phyloP scores from a whole-genome alignment of 345 rosid species.

The Rhizophora mangle region DNA sequence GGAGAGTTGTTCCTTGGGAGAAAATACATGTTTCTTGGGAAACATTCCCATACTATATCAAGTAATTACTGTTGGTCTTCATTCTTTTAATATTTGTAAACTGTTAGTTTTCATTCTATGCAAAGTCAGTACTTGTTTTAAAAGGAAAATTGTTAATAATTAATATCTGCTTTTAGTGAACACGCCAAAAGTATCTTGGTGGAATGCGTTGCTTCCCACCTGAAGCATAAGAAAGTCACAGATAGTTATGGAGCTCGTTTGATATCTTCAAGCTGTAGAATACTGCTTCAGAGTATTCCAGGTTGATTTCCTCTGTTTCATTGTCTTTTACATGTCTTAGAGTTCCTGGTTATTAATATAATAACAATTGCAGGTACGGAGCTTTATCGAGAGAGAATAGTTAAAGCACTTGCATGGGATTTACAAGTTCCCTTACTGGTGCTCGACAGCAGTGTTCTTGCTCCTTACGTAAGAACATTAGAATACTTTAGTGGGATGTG shows the following conservation, averaged over 20 bases:
- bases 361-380: constrained; percentile 66
- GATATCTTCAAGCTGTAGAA: constrained; percentile 84
- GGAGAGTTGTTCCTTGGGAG: constrained; percentile 93
- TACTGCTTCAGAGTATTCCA: constrained; percentile 87
- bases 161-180: constrained; percentile 44
- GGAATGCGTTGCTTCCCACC: constrained; percentile 85
- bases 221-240: constrained; percentile 58
- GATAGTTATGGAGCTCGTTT: constrained; percentile 67
- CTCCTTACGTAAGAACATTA: constrained; percentile 92
- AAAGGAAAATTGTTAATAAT: neutral
- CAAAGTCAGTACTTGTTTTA: neutral
- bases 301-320: constrained; percentile 35
- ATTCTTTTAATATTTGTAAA: neutral
- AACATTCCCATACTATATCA: constrained; percentile 81
- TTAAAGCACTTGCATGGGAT: constrained; percentile 85
- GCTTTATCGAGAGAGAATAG: constrained; percentile 88
- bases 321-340: neutral
- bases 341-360: constrained; percentile 11
- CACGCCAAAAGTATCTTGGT: constrained; percentile 66
- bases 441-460: constrained; percentile 87
- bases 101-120: constrained; percentile 9
- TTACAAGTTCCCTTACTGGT: constrained; percentile 77
- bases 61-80: constrained; percentile 49
- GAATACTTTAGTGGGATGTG: constrained; percentile 13
- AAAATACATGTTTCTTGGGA: constrained; percentile 87